Percentiles rank a stretch among this genome's conserved stretches.
These are phyloP conservation scores for Xylariomycetidae sp. DNA, from an alignment of 2,329 filamentous ascomycete genomes.

Conservation along the genomic window DNA sequence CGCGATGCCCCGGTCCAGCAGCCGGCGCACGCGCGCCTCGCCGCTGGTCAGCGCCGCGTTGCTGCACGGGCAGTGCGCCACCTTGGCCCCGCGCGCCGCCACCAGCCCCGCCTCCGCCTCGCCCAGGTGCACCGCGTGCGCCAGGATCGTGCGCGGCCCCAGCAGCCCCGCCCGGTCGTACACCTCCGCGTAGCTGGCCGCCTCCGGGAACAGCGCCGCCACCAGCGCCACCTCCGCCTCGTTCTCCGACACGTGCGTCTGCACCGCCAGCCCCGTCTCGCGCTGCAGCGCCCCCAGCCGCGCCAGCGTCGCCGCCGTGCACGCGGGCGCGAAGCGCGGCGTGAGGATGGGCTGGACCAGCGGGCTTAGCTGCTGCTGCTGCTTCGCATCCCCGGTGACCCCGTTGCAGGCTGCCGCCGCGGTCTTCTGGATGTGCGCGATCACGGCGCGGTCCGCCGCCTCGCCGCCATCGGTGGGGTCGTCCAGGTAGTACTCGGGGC, in stretches of 20 bases:
- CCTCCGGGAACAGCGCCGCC: slow-evolving; percentile 58
- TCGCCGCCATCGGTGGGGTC: slow-evolving; percentile 53
- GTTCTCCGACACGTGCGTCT: slow-evolving; percentile 91
- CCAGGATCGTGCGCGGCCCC: slow-evolving; percentile 68
- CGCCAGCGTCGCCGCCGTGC: slow-evolving; percentile 52
- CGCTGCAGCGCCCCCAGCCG: slow-evolving; percentile 59
- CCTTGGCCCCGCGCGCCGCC: slow-evolving; percentile 52
- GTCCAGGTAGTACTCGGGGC: slow-evolving; percentile 77
- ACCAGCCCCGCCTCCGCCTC: slow-evolving; percentile 62
- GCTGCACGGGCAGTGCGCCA: slow-evolving; percentile 81
- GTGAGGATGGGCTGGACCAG: slow-evolving; percentile 79
- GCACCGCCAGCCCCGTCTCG: slow-evolving; percentile 60
- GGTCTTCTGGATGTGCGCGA: slow-evolving; percentile 59
- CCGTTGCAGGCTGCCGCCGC: slow-evolving; percentile 47
- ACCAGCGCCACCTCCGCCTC: slow-evolving; percentile 67
- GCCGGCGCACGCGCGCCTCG: slow-evolving; percentile 64
- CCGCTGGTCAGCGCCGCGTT: slow-evolving; percentile 81
- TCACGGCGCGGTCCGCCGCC: slow-evolving; percentile 48
- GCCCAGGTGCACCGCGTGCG: slow-evolving; percentile 74
- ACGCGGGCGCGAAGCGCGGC: slow-evolving; percentile 60
- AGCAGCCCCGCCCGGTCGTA: slow-evolving; percentile 72
- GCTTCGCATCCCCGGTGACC: too few species aligned
- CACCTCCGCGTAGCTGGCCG: slow-evolving; percentile 63
- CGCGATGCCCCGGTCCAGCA: slow-evolving; percentile 68
- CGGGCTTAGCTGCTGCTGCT: too few species aligned